Percentiles rank a stretch among this genome's conserved stretches.
Conservation (phyloP, 768 basidiomycete genomes). For the Naematelia aurantialba region DNA sequence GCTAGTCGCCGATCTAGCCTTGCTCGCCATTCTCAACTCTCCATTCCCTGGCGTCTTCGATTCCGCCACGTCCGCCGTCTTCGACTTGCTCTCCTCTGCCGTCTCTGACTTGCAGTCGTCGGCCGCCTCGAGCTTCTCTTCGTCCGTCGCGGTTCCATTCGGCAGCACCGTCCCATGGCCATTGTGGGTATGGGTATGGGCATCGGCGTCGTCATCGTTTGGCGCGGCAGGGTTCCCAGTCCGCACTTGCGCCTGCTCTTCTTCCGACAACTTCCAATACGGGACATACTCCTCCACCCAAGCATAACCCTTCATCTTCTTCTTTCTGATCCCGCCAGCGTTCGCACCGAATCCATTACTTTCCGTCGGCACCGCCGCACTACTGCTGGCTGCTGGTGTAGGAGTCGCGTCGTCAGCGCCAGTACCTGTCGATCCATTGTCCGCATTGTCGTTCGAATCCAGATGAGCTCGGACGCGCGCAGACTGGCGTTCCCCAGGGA, state of each 20-base stretch:
- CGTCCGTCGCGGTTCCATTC: too few species aligned
- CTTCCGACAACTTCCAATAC: background rate
- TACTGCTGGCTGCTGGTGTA: background rate
- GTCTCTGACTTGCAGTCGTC: too few species aligned
- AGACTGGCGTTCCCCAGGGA: slow-evolving; percentile 38
- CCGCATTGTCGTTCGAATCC: background rate
- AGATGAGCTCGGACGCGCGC: slow-evolving; percentile 13
- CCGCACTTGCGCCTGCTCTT: background rate
- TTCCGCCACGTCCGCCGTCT: too few species aligned
- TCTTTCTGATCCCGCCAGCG: slow-evolving; percentile 6
- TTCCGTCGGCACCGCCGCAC: background rate
- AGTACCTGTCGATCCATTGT: background rate
- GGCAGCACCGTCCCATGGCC: too few species aligned
- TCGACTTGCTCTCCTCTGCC: too few species aligned
- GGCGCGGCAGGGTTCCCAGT: background rate
- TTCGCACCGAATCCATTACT: background rate
- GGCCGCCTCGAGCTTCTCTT: too few species aligned
- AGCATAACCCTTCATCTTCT: slow-evolving; percentile 23
- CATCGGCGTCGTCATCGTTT: background rate
- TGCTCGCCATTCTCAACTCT: background rate
- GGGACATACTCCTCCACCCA: slow-evolving; percentile 19
- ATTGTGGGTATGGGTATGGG: too few species aligned
- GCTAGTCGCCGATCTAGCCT: background rate
- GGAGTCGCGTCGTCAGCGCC: background rate
- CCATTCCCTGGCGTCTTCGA: too few species aligned